Base-by-base conservation (phyloP, 352 stramenopile species). In the Labyrinthula sp. region DNA sequence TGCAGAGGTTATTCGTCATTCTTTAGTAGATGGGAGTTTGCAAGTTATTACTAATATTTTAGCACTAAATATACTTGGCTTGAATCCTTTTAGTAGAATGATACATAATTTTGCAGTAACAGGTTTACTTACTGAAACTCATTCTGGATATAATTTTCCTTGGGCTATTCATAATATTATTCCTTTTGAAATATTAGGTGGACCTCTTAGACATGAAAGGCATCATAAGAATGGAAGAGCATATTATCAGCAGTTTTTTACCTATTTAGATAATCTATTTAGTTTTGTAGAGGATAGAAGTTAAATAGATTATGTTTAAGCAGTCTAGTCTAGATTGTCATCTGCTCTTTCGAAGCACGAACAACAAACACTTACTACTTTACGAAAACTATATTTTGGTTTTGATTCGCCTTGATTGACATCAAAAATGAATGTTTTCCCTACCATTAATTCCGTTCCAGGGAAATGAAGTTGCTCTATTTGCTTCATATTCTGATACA, bases 241-340 rank as follows among this genome's bases (percentile, higher is more conserved):
- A n/a, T 54, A 61, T 34, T 63, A 52, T 22, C 59, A 66, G 33
- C 59, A 66, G 41, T 66, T 58, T 30, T 66, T 66, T 31, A 62
- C 43, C 36, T 64, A 64, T 33, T 47, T 64, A n/a, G n/a, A n/a
- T n/a, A n/a, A n/a, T n/a, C n/a, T n/a, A n/a, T n/a, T n/a, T n/a
- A n/a, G n/a, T n/a, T n/a, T n/a, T n/a, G n/a, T n/a, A n/a, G n/a
- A n/a, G n/a, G n/a, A n/a, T n/a, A n/a, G n/a, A n/a, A n/a, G n/a
- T n/a, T n/a, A n/a, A n/a, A n/a, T n/a, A n/a, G n/a, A n/a, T n/a
- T n/a, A n/a, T n/a, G n/a, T n/a, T n/a, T n/a, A n/a, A n/a, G n/a
- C n/a, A n/a, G n/a, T n/a, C n/a, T n/a, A n/a, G n/a, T n/a, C n/a
- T n/a, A n/a, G n/a, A n/a, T n/a, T n/a, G n/a, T n/a, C n/a, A n/a